These are phyloP conservation scores for Saxophila tyrrhenica DNA, from an alignment of 495 filamentous ascomycete genomes.

Conservation along the genomic window DNA sequence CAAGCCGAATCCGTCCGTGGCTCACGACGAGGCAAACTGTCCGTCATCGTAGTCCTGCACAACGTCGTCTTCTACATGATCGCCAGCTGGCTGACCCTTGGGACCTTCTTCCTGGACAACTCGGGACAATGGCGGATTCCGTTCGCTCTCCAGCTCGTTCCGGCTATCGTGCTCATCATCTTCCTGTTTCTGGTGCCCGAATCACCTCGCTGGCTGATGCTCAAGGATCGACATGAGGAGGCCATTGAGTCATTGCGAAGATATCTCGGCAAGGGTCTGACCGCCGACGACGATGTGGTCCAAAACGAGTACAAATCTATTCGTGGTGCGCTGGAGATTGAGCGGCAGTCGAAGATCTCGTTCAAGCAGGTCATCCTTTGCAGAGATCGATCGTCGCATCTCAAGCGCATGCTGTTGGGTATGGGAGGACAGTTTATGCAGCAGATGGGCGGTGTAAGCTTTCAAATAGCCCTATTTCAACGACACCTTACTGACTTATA, in stretches of 20 bases:
- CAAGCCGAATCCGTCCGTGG: conserved; percentile 8
- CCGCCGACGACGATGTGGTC: background rate
- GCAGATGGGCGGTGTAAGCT: background rate
- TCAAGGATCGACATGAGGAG: conserved; percentile 8
- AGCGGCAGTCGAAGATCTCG: conserved; percentile 1
- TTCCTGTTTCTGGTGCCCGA: conserved; percentile 15
- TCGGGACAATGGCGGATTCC: conserved; percentile 2
- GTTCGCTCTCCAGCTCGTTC: conserved; percentile 6
- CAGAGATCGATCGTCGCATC: background rate
- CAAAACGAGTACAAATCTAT: conserved; percentile 6
- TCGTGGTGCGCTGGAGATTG: background rate
- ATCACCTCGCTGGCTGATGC: conserved; percentile 10
- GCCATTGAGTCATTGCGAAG: conserved; percentile 2
- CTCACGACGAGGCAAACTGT: conserved; percentile 3
- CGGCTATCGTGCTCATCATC: conserved; percentile 3
- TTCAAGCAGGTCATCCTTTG: conserved; percentile 2
- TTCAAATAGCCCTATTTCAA: background rate
- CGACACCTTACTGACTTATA: background rate
- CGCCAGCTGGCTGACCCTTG: conserved; percentile 1
- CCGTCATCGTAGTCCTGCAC: conserved; percentile 3
- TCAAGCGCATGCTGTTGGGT: conserved; percentile 3
- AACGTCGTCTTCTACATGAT: conserved; percentile 10
- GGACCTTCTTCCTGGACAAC: background rate
- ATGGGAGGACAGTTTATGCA: conserved; percentile 4
- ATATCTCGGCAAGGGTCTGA: conserved; percentile 2